phyloP scores from a whole-genome alignment of 768 basidiomycete genomes.

The Megacollybia marginata region DNA sequence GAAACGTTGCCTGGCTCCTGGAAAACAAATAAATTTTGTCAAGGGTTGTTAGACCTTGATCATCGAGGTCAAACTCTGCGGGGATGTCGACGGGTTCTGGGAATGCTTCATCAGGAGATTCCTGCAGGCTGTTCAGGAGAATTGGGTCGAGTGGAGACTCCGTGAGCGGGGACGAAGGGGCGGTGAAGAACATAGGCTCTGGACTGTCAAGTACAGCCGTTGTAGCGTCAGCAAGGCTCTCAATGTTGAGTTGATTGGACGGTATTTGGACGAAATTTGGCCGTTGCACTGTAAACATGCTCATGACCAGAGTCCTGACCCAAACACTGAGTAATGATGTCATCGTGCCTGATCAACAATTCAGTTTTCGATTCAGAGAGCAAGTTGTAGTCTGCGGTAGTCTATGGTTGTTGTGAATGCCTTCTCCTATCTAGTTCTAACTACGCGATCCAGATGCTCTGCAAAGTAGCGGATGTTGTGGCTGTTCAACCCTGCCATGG shows the following conservation, averaged over 20 bases:
- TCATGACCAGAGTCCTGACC: no score
- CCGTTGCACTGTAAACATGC: not conserved
- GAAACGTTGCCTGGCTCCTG: conserved; percentile 57
- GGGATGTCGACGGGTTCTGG: conserved; percentile 25
- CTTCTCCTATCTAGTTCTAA: conserved; percentile 30
- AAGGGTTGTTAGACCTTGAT: conserved; percentile 74
- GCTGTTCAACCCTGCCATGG: conserved; percentile 88
- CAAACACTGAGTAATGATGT: no score
- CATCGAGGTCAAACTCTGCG: conserved; percentile 48
- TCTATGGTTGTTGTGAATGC: not conserved
- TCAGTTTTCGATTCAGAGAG: no score
- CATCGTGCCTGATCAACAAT: no score
- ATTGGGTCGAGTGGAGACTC: conserved; percentile 15
- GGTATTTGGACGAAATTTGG: not conserved
- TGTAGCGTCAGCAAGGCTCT: not conserved
- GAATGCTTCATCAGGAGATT: conserved; percentile 26
- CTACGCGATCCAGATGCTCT: conserved; percentile 56
- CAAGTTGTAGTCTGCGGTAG: not conserved
- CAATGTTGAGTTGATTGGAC: not conserved
- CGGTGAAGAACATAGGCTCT: conserved; percentile 35
- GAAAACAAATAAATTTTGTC: conserved; percentile 92
- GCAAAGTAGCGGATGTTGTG: conserved; percentile 76
- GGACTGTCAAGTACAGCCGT: not conserved
- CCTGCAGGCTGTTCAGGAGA: not conserved
- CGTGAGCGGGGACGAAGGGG: conserved; percentile 38